Conservation (phyloP, 768 basidiomycete genomes). For the Trametes coccinea region DNA sequence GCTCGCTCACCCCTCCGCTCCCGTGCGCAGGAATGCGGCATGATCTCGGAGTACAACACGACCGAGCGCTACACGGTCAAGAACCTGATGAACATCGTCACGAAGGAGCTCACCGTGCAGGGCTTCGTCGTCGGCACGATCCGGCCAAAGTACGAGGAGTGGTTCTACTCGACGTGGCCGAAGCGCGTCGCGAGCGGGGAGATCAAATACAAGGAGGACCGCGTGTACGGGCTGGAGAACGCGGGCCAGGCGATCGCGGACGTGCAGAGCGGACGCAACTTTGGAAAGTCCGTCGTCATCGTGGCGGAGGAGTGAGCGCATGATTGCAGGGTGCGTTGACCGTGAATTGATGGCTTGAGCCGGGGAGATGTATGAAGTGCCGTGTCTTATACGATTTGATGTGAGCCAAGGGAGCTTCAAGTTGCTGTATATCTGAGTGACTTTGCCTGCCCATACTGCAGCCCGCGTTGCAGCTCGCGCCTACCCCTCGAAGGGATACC, state of each 20-base stretch:
- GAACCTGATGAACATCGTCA: slow-evolving; percentile 32
- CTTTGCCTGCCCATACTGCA: no score
- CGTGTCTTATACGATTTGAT: no score
- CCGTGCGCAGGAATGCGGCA: slow-evolving; percentile 30
- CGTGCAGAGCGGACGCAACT: slow-evolving; percentile 37
- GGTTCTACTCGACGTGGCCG: slow-evolving; percentile 35
- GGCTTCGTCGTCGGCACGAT: slow-evolving; percentile 35
- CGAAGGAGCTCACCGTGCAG: slow-evolving; percentile 30
- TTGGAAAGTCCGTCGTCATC: slow-evolving; percentile 39
- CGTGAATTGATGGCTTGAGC: no score
- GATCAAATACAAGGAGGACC: slow-evolving; percentile 40
- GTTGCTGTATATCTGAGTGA: no score
- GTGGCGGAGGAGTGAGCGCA: slow-evolving; percentile 29
- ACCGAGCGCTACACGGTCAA: slow-evolving; percentile 23
- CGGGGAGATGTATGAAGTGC: no score
- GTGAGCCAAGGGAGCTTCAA: no score
- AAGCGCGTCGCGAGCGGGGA: slow-evolving; percentile 33
- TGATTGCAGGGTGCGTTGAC: no score
- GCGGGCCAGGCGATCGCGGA: slow-evolving; percentile 37
- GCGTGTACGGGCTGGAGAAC: slow-evolving; percentile 34
- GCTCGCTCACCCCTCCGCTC: background rate
- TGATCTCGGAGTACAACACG: slow-evolving; percentile 32
- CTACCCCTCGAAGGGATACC: no score
- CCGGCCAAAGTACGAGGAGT: slow-evolving; percentile 27
- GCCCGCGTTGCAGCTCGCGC: no score